Evolutionary conservation across 768 basidiomycete species (phyloP).

Genomic region (Solioccasus polychromus): DNA sequence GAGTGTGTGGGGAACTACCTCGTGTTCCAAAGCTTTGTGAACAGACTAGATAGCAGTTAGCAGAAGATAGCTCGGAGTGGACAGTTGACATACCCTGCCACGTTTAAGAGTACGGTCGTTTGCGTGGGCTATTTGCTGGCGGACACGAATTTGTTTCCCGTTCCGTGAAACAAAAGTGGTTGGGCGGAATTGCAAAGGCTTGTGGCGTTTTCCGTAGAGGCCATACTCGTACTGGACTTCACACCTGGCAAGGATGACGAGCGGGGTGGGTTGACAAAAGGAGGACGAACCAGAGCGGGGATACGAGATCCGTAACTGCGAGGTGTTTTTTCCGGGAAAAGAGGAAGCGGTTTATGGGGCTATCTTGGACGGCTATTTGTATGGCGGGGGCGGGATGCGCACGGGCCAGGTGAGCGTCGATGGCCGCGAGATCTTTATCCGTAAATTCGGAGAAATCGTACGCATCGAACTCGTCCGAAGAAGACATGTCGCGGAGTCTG

Average conservation of each 20-base stretch:
- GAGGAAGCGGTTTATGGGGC: conserved; percentile 46
- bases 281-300: conserved; percentile 52
- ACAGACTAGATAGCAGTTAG: conserved; percentile 45
- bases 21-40: conserved; percentile 74
- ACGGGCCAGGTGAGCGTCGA: conserved; percentile 24
- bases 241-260: conserved; percentile 51
- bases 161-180: conserved; percentile 49
- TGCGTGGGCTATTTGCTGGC: conserved; percentile 45
- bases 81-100: conserved; percentile 50
- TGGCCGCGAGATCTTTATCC: conserved; percentile 49
- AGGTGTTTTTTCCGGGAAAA: conserved; percentile 39
- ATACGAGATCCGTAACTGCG: conserved; percentile 61
- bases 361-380: conserved; percentile 29
- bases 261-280: neutral
- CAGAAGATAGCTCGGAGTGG: neutral
- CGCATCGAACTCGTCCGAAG: conserved; percentile 41
- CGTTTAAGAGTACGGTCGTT: conserved; percentile 54
- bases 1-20: conserved; percentile 59
- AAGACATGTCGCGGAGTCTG: conserved; percentile 25
- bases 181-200: conserved; percentile 50
- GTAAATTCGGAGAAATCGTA: conserved; percentile 58
- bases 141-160: conserved; percentile 61
- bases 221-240: conserved; percentile 80
- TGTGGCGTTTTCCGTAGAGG: conserved; percentile 54
- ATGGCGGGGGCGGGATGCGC: conserved; percentile 31